Base-by-base conservation (phyloP, 2,329 filamentous ascomycete genomes). In the Botrytis hyacinthi region DNA sequence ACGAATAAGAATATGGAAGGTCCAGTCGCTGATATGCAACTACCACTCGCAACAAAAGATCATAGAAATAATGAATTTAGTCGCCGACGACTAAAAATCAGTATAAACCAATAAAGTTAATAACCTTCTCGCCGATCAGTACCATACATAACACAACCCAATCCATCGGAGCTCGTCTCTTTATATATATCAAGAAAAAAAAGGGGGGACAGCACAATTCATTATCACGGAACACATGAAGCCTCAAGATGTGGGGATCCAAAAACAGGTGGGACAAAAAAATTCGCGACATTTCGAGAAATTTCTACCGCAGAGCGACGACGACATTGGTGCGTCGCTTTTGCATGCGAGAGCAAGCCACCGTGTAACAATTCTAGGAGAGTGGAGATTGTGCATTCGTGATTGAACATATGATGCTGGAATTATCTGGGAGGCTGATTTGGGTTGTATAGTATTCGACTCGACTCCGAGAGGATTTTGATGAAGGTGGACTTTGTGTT, bases 261-360 rank as follows among this genome's bases (percentile, higher is more conserved):
- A 54, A 57, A 57, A 57, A 57, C 26, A 16, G 35, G 37, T 62
- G 60, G 37, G 37, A 62, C 60, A 62, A 29, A 57, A 44, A 12
- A 5, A 37, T 37, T 42, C 63, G 37, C 61, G 26, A 29, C 37
- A 5, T 44, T 63, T 37, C 63, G 63, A 67, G 63, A 51, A 67
- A 67, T 51, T 67, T 51, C 44, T 48, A 67, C 63, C 63, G 32
- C 32, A 51, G 44, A 32, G 63, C 44, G 32, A 37, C 44, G 63
- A 67, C 29, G 22, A 51, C 22, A 7, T 18, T 29, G 60, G n/a
- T n/a, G 60, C 44, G 14, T 5, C 22, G 26, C 12, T 35, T 18
- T n/a, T 37, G 44, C 16, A 5, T 12, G 16, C 14, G 32, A 12
- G 29, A 22, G 12, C 10, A 65, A 35, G 62, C 42, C n/a, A 65